Conservation (phyloP, 2,329 filamentous ascomycete species). For the Trichoderma asperellum region DNA sequence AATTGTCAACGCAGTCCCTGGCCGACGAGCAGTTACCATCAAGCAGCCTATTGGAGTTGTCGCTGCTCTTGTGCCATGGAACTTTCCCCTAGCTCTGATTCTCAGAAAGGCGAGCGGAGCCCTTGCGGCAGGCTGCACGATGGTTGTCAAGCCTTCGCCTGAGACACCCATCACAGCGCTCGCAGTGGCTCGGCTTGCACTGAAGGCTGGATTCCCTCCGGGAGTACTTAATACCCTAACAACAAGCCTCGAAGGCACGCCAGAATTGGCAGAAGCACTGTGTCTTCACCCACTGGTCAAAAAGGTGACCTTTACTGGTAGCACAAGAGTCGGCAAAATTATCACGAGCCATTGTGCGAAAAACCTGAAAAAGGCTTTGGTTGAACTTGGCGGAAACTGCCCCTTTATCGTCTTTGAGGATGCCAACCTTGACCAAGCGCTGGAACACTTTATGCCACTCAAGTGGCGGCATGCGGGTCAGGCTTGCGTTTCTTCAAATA, state of each 20-base stretch:
- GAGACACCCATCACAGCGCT: slow-evolving; percentile 76
- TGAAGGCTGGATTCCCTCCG: slow-evolving; percentile 73
- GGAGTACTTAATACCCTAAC: slow-evolving; percentile 65
- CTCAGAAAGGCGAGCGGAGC: slow-evolving; percentile 55
- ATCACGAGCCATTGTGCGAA: slow-evolving; percentile 63
- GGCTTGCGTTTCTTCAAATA: slow-evolving; percentile 69
- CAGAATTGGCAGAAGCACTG: slow-evolving; percentile 50
- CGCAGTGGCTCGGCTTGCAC: slow-evolving; percentile 68
- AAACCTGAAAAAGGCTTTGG: slow-evolving; percentile 67
- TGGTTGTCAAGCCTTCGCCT: slow-evolving; percentile 73
- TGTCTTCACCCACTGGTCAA: slow-evolving; percentile 51
- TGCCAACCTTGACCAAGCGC: slow-evolving; percentile 68
- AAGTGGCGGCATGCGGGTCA: slow-evolving; percentile 77
- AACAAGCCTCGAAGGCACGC: slow-evolving; percentile 51
- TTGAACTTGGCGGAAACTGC: slow-evolving; percentile 74
- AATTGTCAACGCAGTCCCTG: slow-evolving; percentile 61
- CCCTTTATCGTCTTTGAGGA: slow-evolving; percentile 69
- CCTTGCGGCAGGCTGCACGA: slow-evolving; percentile 74
- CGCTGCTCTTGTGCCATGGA: slow-evolving; percentile 52
- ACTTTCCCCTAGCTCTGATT: slow-evolving; percentile 62
- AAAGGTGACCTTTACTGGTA: slow-evolving; percentile 79
- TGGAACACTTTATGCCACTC: slow-evolving; percentile 62
- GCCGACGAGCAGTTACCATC: slow-evolving; percentile 69
- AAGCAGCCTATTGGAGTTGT: slow-evolving; percentile 54
- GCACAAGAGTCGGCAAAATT: slow-evolving; percentile 69